These are phyloP conservation scores for Monilinia fructicola DNA, from an alignment of 2,329 filamentous ascomycete species.

Conservation along the genomic window DNA sequence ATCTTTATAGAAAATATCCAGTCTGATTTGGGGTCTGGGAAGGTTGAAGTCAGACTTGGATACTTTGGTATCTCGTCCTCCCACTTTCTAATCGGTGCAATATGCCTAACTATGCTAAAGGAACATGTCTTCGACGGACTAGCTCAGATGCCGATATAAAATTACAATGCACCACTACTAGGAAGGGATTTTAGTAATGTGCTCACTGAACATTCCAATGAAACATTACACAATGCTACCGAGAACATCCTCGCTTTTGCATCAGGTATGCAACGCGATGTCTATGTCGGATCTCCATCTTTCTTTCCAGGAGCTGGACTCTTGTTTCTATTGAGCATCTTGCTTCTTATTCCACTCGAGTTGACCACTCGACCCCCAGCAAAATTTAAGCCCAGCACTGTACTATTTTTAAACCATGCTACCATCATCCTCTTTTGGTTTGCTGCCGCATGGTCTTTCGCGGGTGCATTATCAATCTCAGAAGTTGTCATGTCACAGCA, in stretches of 20 bases:
- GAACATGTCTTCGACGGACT: constrained; percentile 7
- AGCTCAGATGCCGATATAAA: constrained; percentile 1
- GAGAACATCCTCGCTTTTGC: constrained; percentile 8
- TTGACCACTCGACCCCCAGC: neutral
- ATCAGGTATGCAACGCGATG: neutral
- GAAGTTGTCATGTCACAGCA: constrained; percentile 16
- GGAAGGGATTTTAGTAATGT: constrained; percentile 3
- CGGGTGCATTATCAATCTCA: neutral
- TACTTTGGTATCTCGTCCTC: constrained; percentile 1
- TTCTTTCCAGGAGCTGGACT: constrained; percentile 13
- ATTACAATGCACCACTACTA: neutral
- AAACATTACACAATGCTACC: neutral
- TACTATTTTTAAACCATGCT: constrained; percentile 2
- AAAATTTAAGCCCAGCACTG: neutral
- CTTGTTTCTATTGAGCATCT: constrained; percentile 7
- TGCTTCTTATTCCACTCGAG: constrained; percentile 10
- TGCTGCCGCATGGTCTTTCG: constrained; percentile 5
- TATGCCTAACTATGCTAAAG: neutral
- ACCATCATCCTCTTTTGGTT: constrained; percentile 16
- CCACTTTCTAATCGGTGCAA: neutral
- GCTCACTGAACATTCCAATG: constrained; percentile 4
- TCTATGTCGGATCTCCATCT: constrained; percentile 9
- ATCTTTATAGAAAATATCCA: constrained; percentile 17
- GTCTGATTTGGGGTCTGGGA: neutral
- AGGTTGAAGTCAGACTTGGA: constrained; percentile 12